These are phyloP conservation scores for Tricholoma hemisulphureum DNA, from an alignment of 768 basidiomycete species.

Conservation along the genomic window DNA sequence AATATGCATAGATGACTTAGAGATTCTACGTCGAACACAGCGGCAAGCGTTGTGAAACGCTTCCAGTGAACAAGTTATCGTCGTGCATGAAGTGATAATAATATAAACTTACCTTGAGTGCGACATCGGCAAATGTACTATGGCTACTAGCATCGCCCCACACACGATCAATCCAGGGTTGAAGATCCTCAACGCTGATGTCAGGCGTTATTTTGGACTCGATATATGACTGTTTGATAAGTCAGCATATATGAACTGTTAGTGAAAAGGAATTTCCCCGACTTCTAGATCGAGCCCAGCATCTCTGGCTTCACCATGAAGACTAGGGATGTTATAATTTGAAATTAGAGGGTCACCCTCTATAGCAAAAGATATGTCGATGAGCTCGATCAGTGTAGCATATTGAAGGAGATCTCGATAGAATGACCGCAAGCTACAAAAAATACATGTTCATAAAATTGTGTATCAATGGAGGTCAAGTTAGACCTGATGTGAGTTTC, in stretches of 20 bases:
- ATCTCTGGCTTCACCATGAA: slow-evolving; percentile 62
- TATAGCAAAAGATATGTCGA: slow-evolving; percentile 52
- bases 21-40: slow-evolving; percentile 61
- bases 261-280: slow-evolving; percentile 12
- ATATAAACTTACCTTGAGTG: slow-evolving; percentile 49
- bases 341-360: slow-evolving; percentile 52
- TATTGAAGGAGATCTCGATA: slow-evolving; percentile 55
- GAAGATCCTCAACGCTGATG: slow-evolving; percentile 34
- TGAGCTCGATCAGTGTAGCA: slow-evolving; percentile 49
- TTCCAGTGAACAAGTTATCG: slow-evolving; percentile 25
- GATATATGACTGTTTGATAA: slow-evolving; percentile 46
- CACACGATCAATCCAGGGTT: slow-evolving; percentile 43
- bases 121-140: slow-evolving; percentile 51
- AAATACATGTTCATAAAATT: not conserved
- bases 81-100: not conserved
- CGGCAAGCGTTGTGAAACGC: slow-evolving; percentile 57
- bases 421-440: slow-evolving; percentile 30
- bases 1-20: slow-evolving; percentile 70
- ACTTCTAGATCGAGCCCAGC: slow-evolving; percentile 60
- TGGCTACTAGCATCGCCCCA: slow-evolving; percentile 60
- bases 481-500: slow-evolving; percentile 22
- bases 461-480: not conserved
- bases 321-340: slow-evolving; percentile 46
- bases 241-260: slow-evolving; percentile 4
- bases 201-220: slow-evolving; percentile 60